Evolutionary conservation across 768 basidiomycete species (phyloP).

Genomic region (Naematelia encephala): DNA sequence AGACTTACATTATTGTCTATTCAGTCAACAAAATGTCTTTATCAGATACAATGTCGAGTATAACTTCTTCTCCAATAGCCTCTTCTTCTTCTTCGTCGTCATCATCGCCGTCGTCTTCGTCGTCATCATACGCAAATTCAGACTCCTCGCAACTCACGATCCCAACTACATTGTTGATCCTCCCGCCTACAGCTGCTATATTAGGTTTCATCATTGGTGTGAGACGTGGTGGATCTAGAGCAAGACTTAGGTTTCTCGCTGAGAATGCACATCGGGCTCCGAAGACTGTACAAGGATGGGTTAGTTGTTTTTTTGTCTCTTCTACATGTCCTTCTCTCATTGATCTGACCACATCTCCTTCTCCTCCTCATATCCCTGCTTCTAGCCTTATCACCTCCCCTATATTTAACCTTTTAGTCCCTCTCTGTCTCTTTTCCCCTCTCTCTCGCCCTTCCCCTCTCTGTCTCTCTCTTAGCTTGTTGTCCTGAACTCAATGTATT

Average conservation of each 20-base stretch:
- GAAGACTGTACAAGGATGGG: conserved; percentile 49
- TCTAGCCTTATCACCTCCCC: too few relatives aligned
- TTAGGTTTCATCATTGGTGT: conserved; percentile 46
- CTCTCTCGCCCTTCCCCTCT: neutral
- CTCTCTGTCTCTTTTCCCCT: neutral
- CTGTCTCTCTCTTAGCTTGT: neutral
- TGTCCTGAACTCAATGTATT: neutral
- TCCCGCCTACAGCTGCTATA: conserved; percentile 40
- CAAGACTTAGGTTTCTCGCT: conserved; percentile 47
- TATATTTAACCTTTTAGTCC: too few relatives aligned
- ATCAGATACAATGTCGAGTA: neutral
- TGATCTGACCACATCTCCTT: neutral
- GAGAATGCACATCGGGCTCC: conserved; percentile 50
- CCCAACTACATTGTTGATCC: conserved; percentile 35
- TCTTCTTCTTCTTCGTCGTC: neutral
- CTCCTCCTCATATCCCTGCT: neutral
- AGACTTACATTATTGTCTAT: too few relatives aligned
- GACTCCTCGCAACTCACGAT: conserved; percentile 5
- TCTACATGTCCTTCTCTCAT: neutral
- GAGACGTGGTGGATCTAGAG: conserved; percentile 40
- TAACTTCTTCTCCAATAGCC: neutral
- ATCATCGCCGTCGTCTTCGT: neutral
- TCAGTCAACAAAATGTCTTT: neutral
- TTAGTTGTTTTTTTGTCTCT: conserved; percentile 16
- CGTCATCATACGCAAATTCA: neutral